Conservation (phyloP, 2,329 filamentous ascomycete genomes). For the Pseudogymnoascus sp. region DNA sequence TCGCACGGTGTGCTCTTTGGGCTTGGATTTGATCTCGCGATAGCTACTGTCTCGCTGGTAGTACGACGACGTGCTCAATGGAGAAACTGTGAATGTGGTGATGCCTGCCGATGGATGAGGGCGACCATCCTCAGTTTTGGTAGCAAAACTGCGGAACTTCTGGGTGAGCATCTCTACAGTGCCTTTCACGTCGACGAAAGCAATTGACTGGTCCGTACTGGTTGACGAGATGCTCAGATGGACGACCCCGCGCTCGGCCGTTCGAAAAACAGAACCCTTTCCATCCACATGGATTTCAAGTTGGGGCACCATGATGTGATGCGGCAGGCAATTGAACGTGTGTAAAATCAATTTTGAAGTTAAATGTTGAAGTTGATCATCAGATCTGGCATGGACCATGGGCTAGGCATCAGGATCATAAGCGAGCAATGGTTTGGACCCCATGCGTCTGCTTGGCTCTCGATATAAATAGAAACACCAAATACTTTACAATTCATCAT, state of each 20-base stretch:
- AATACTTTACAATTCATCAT: neutral
- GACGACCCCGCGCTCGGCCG: conserved; percentile 18
- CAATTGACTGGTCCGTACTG: neutral
- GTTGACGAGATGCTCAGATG: conserved; percentile 12
- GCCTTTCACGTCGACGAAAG: conserved; percentile 9
- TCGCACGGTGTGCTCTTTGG: conserved; percentile 13
- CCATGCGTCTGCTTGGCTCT: neutral
- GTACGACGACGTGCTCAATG: conserved; percentile 12
- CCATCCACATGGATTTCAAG: conserved; percentile 19
- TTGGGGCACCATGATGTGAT: conserved; percentile 12
- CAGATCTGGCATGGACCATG: neutral
- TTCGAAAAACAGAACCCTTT: conserved; percentile 16
- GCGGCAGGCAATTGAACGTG: neutral
- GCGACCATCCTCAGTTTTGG: conserved; percentile 16
- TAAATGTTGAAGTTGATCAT: neutral
- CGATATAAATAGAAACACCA: neutral
- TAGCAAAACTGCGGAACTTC: conserved; percentile 14
- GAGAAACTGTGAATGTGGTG: conserved; percentile 17
- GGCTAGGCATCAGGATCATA: neutral
- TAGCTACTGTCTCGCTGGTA: neutral
- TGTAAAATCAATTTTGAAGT: neutral
- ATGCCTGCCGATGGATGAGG: conserved; percentile 18
- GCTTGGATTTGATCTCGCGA: neutral
- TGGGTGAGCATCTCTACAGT: conserved; percentile 13
- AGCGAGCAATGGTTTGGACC: neutral